Base-by-base conservation (phyloP, 495 filamentous ascomycete species). In the Hyaloscypha variabilis region DNA sequence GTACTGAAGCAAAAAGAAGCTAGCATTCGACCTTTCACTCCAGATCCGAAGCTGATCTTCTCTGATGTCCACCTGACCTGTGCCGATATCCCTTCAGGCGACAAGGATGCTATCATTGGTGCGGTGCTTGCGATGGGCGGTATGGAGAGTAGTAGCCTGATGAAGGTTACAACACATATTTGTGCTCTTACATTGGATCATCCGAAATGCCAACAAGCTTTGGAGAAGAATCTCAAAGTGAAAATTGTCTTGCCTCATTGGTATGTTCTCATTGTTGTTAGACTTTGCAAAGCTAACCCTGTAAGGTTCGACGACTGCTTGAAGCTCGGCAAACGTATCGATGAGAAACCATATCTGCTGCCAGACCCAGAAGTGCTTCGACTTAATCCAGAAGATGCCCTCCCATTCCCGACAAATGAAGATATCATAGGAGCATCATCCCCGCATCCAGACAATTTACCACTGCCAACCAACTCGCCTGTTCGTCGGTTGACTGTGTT, bases 201-300 rank as follows among this genome's bases (percentile, higher is more conserved):
- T 72, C 79, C 79, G 2, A 95, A 93, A 75, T 94, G 92, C 66
- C 75, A 81, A 65, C 71, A 87, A 42, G 88, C 88, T 0, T 31
- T 78, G 46, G 75, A 77, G 0, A 97, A 88, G 75, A 86, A 82
- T 46, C 75, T 91, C 25, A 86, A 85, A 50, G 83, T 83, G 76
- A 93, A 92, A 74, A 89, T 96, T 62, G 91, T 99, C n/a, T 81
- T 98, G 57, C 96, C 96, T 30, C 96, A 99, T 73, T 98, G 96
- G 95, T 93, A 81, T 23, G 64, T 67, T 6, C n/a, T 1, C 23
- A 13, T 36, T 10, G 6, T n/a, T 69, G 81, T 60, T 23, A 21
- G 26, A 67, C 6, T 26, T 25, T 58, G 14, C 31, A 46, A 23
- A 29, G 60, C 74, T 81, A 66, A 80, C 62, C 13, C 55, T 49